Conservation (phyloP, 306 rosid species). For the Datisca glomerata region DNA sequence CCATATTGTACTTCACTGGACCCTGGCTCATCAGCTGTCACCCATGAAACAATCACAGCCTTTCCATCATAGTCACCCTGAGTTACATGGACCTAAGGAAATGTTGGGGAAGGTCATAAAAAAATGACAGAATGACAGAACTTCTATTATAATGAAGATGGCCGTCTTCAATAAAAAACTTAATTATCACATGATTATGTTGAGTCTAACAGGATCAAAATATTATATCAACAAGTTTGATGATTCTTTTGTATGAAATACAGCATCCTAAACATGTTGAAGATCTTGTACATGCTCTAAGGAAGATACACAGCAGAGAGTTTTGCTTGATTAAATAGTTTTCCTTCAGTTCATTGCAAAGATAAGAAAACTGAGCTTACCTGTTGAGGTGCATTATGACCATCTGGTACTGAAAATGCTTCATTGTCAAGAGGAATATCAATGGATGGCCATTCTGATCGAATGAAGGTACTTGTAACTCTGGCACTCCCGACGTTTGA, state of each 20-base stretch:
- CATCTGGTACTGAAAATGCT: conserved; percentile 57
- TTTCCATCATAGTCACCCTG: conserved; percentile 96
- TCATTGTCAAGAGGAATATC: conserved; percentile 65
- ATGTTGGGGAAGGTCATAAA: not conserved
- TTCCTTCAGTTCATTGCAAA: too few relatives aligned
- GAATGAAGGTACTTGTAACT: conserved; percentile 60
- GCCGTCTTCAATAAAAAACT: too few relatives aligned
- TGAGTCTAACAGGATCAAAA: too few relatives aligned
- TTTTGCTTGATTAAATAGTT: too few relatives aligned
- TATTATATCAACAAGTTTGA: too few relatives aligned
- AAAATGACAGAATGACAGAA: too few relatives aligned
- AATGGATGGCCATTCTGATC: conserved; percentile 59
- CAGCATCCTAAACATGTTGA: too few relatives aligned
- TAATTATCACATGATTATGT: too few relatives aligned
- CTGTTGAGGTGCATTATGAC: conserved; percentile 88
- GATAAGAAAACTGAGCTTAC: conserved; percentile 33
- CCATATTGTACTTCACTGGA: conserved; percentile 52
- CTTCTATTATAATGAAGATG: too few relatives aligned
- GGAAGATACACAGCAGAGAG: too few relatives aligned
- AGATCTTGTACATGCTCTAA: too few relatives aligned
- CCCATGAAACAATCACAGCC: conserved; percentile 89
- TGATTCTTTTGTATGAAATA: too few relatives aligned
- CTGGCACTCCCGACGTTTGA: conserved; percentile 45
- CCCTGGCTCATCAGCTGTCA: conserved; percentile 63
- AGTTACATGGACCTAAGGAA: conserved; percentile 74